Evolutionary conservation across 2,329 filamentous ascomycete species (phyloP).

Genomic region (Leptographium wingfieldii): DNA sequence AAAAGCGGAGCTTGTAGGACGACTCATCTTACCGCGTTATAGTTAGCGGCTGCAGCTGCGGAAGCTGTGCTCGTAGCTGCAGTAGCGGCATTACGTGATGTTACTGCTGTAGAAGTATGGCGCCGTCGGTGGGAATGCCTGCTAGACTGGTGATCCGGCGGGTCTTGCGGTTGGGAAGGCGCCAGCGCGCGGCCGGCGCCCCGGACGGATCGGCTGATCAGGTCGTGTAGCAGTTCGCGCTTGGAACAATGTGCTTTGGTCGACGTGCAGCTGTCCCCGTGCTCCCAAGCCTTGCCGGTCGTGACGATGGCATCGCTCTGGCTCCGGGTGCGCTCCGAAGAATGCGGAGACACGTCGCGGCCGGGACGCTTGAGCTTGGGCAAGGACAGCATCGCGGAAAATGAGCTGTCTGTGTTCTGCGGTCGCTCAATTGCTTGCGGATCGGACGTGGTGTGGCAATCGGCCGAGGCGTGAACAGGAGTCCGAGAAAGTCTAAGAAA

Average conservation of each 20-base stretch:
- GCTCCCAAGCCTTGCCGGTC: not conserved
- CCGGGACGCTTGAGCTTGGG: constrained; percentile 19
- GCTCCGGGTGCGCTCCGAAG: not conserved
- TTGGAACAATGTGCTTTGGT: constrained; percentile 11
- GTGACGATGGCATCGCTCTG: not conserved
- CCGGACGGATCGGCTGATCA: constrained; percentile 15
- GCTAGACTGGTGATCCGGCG: not conserved
- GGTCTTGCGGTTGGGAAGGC: not conserved
- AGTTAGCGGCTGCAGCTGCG: not conserved
- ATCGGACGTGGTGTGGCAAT: not conserved
- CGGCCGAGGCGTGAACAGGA: not conserved
- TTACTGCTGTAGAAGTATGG: not conserved
- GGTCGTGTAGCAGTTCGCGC: constrained; percentile 17
- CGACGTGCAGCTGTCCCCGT: not conserved
- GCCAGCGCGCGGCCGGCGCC: constrained; percentile 7
- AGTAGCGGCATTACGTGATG: not conserved
- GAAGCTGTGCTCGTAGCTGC: not conserved
- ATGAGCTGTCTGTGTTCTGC: not conserved
- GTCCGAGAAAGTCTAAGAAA: no score
- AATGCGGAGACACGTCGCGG: constrained; percentile 10
- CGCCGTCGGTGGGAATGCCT: not conserved
- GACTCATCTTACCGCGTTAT: not conserved
- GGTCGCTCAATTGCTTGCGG: not conserved
- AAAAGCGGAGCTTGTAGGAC: not conserved
- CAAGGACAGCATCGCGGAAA: constrained; percentile 19